These are phyloP conservation scores for Zizania latifolia DNA, from an alignment of 176 grass and related monocot species.

Conservation along the genomic window DNA sequence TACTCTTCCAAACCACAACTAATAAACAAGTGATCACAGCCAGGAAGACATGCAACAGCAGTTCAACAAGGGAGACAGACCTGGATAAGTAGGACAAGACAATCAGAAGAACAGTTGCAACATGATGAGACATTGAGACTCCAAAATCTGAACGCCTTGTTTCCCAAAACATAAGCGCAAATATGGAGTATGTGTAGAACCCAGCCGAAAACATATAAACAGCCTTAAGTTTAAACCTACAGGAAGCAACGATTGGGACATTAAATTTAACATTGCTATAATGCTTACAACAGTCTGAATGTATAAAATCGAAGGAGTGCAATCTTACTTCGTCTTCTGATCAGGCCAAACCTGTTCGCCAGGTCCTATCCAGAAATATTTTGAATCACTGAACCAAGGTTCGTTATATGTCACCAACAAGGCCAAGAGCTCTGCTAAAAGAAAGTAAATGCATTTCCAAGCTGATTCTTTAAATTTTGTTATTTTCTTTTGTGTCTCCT, in stretches of 20 bases:
- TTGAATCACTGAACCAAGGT: slow-evolving; percentile 79
- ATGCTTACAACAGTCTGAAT: not conserved
- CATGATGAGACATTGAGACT: slow-evolving; percentile 78
- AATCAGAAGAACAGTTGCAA: slow-evolving; percentile 62
- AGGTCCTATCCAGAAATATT: slow-evolving; percentile 76
- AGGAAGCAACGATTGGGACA: not conserved
- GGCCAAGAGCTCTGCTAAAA: slow-evolving; percentile 71
- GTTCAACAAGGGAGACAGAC: slow-evolving; percentile 49
- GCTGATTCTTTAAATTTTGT: slow-evolving; percentile 81
- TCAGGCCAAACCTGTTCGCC: slow-evolving; percentile 81
- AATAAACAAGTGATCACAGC: not conserved
- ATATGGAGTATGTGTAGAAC: slow-evolving; percentile 83
- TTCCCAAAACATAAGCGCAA: slow-evolving; percentile 90
- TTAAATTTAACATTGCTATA: not conserved
- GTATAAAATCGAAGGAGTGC: too few relatives aligned
- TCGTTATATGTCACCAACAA: slow-evolving; percentile 73
- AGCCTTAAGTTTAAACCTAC: slow-evolving; percentile 67
- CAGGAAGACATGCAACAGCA: too few relatives aligned
- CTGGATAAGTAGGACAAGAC: slow-evolving; percentile 72
- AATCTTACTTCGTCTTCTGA: slow-evolving; percentile 67
- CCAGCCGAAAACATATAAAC: slow-evolving; percentile 85
- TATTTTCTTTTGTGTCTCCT: slow-evolving; percentile 56
- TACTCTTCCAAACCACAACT: not conserved
- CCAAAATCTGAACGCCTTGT: slow-evolving; percentile 76
- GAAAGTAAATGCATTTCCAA: slow-evolving; percentile 87